These are phyloP conservation scores for Gossypium bickii DNA, from an alignment of 345 rosid genomes.

Conservation along the genomic window DNA sequence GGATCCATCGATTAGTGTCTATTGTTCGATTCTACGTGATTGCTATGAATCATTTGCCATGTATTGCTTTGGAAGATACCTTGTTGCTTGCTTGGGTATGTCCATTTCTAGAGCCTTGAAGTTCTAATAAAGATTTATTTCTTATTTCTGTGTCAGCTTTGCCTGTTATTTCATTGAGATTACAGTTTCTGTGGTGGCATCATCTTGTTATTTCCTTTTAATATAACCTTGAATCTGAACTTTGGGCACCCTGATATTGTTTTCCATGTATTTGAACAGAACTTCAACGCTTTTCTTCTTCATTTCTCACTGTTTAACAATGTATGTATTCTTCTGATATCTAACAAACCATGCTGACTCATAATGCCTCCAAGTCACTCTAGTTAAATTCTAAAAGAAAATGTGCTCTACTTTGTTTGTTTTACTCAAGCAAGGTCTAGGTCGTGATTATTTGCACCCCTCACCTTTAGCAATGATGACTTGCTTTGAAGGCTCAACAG, in stretches of 20 bases:
- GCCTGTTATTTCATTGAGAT: not conserved
- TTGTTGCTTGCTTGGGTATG: conserved; percentile 60
- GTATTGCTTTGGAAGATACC: conserved; percentile 80
- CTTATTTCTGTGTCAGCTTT: not conserved
- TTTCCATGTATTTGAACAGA: not conserved
- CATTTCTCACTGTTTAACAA: not conserved
- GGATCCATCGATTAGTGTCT: conserved; percentile 50
- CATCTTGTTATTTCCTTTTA: not conserved
- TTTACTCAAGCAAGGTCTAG: not conserved
- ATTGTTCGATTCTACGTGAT: conserved; percentile 78
- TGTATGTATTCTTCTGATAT: not conserved
- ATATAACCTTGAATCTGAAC: not conserved
- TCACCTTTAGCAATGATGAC: not conserved
- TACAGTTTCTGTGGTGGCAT: not conserved
- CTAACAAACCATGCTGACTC: not conserved
- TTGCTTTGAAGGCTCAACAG: not conserved
- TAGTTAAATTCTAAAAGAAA: not conserved
- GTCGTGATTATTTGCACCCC: not conserved
- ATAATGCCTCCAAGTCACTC: not conserved
- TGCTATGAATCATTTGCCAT: conserved; percentile 98
- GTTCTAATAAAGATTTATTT: not conserved
- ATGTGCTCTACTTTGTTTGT: not conserved
- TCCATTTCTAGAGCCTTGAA: conserved; percentile 15
- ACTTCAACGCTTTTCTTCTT: not conserved
- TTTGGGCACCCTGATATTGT: not conserved